Conservation (phyloP, 1,139 yeast species). For the Diutina catenulata region DNA sequence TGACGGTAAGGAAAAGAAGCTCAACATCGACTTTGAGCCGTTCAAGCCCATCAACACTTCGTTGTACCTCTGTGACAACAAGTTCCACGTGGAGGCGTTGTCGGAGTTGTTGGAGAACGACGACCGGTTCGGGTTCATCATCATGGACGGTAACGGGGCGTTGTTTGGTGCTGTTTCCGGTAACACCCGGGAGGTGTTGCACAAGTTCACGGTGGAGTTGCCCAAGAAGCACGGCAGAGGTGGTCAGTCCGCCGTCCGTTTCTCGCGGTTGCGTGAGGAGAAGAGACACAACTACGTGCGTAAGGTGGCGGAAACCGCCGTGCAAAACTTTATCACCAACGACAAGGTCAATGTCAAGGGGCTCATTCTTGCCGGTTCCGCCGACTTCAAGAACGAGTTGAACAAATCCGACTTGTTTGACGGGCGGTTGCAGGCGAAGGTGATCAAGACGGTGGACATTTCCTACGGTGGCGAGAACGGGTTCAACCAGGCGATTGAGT, state of each 20-base stretch:
- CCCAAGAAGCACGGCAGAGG: conserved; percentile 99
- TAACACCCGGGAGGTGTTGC: conserved; percentile 90
- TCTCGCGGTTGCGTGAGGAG: conserved; percentile 96
- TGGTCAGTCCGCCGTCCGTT: conserved; percentile 99
- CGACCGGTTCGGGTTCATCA: conserved; percentile 91
- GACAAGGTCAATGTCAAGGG: conserved; percentile 95
- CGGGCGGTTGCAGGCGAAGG: conserved; percentile 73
- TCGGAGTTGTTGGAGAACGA: conserved; percentile 90
- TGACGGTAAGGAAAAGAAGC: conserved; percentile 94
- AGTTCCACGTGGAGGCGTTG: conserved; percentile 94
- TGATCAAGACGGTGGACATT: conserved; percentile 87
- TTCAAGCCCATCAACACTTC: conserved; percentile 98
- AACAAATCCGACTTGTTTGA: conserved; percentile 90
- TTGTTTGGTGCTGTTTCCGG: conserved; percentile 94
- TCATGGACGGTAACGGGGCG: conserved; percentile 99
- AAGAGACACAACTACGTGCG: conserved; percentile 97
- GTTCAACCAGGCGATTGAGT: conserved; percentile 95
- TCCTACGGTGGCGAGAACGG: conserved; percentile 99
- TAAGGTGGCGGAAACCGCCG: conserved; percentile 97
- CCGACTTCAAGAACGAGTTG: conserved; percentile 93
- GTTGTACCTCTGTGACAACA: conserved; percentile 89
- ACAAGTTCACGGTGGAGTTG: conserved; percentile 91
- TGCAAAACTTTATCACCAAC: conserved; percentile 83
- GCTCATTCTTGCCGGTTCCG: conserved; percentile 93
- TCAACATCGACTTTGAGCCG: conserved; percentile 92